A percentile compares a stretch with the other conserved stretches of the same genome.
phyloP scores from a whole-genome alignment of 129 eudicot genomes.

The Saussurea involucrata region DNA sequence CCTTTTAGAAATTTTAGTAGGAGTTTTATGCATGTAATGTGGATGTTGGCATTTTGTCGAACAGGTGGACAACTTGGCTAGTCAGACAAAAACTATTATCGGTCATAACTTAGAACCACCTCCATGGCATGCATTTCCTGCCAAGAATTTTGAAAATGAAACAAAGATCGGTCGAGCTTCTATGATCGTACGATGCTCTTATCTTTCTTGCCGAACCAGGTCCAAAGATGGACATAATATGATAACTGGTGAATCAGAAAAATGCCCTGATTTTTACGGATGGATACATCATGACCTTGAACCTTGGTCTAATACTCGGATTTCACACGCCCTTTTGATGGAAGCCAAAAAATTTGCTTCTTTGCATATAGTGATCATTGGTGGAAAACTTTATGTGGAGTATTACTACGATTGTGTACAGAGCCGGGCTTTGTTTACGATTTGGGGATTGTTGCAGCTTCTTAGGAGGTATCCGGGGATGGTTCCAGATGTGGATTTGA shows the following conservation, averaged over 20 bases:
- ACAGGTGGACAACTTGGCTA: conserved; percentile 52
- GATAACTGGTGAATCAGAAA: conserved; percentile 10
- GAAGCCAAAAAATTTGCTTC: conserved; percentile 67
- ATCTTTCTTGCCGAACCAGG: conserved; percentile 41
- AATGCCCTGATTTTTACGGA: conserved; percentile 48
- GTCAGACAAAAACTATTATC: conserved; percentile 56
- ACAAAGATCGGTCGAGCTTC: conserved; percentile 48
- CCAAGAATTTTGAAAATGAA: conserved; percentile 30
- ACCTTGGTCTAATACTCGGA: conserved; percentile 54
- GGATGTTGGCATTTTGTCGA: conserved; percentile 27
- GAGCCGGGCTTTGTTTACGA: conserved; percentile 57
- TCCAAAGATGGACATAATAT: not conserved
- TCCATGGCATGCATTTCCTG: conserved; percentile 80
- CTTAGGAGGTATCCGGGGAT: conserved; percentile 61
- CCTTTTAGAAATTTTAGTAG: not conserved
- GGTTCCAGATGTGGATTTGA: conserved; percentile 77
- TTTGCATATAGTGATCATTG: conserved; percentile 54
- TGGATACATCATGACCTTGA: conserved; percentile 56
- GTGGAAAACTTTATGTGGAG: conserved; percentile 65
- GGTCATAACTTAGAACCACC: conserved; percentile 86
- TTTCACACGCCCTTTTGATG: conserved; percentile 38
- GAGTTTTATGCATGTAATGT: no score
- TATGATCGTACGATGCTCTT: conserved; percentile 58
- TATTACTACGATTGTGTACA: conserved; percentile 74
- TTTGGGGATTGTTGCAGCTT: conserved; percentile 80